Evolutionary conservation across 495 filamentous ascomycete species (phyloP), one percentile per base, ranked within the genome.

Genomic region (Penicillium cosmopolitanum): DNA sequence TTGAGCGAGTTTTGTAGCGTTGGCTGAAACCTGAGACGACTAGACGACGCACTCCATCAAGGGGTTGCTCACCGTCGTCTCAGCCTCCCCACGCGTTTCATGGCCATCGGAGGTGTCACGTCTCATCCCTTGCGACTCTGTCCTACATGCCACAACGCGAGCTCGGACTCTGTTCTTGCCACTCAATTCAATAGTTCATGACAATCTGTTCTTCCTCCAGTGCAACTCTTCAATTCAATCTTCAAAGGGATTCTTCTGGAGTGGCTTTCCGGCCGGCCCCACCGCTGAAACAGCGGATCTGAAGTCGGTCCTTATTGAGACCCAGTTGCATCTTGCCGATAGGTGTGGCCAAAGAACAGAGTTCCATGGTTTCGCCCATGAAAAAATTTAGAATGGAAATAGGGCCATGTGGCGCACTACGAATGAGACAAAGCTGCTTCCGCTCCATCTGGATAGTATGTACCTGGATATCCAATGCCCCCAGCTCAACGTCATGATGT

Each of bases 251-350:
- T 13, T n/a, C 36, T 44, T 44, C 42, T 19, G n/a, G n/a, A 44
- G n/a, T 31, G 42, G 9, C 16, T 18, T 44, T 18, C 42, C 8
- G 16, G 42, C n/a, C 15, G 42, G 50, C 55, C 46, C 60, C 55
- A 63, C 60, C n/a, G 15, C 13, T 59, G 61, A 63, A 63, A 63
- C 61, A 55, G 51, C 46, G 56, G 51, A 56, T 63, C 47, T 53
- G 23, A 48, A 48, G 23, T 28, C 10, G 19, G 46, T n/a, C 46
- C 46, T 48, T 3, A 19, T 3, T 48, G 46, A 25, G 46, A 48
- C 46, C 46, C 46, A 19, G 33, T 25, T 55, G 36, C 33, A 58
- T 25, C 36, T 15, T 23, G n/a, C 34, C 44, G 54, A 56, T 55
- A 46, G 40, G 40, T 18, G 23, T 19, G 15, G 35, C 13, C 51